Percentiles rank a stretch among this genome's conserved stretches.
phyloP scores from a whole-genome alignment of 78 protist species.

The Cavenderia fasciculata region DNA sequence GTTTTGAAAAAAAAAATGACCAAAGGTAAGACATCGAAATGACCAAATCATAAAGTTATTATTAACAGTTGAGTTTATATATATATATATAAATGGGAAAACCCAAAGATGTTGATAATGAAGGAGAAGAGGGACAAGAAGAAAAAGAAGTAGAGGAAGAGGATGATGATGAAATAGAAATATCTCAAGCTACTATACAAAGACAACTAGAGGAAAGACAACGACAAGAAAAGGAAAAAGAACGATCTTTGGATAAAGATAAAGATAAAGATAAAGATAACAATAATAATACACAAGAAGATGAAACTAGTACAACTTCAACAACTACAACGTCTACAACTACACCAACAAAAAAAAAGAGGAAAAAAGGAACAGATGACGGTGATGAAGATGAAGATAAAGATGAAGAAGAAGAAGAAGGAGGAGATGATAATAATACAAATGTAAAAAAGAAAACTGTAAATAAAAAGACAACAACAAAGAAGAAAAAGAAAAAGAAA shows the following conservation, averaged over 20 bases:
- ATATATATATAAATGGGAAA: no score
- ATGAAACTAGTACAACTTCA: not conserved
- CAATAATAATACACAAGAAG: not conserved
- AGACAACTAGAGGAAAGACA: not conserved
- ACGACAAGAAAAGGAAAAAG: not conserved
- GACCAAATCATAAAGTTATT: no score
- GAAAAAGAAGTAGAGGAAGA: not conserved
- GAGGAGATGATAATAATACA: not conserved
- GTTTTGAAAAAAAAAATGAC: no score
- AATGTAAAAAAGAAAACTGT: not conserved
- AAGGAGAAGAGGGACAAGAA: not conserved
- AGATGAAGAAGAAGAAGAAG: not conserved
- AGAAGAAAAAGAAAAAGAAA: not conserved
- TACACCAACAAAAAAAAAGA: not conserved
- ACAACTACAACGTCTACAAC: not conserved
- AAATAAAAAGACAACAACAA: no score
- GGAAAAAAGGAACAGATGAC: not conserved
- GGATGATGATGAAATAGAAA: conserved; percentile 12
- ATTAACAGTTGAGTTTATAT: no score
- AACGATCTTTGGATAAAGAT: not conserved
- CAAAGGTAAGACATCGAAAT: no score
- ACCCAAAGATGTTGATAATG: not conserved
- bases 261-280: not conserved
- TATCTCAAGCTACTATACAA: not conserved
- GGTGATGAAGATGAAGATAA: not conserved